These are phyloP conservation scores for Rhizomucor miehei DNA, from an alignment of 371 early-diverging fungal genomes.

Conservation along the genomic window DNA sequence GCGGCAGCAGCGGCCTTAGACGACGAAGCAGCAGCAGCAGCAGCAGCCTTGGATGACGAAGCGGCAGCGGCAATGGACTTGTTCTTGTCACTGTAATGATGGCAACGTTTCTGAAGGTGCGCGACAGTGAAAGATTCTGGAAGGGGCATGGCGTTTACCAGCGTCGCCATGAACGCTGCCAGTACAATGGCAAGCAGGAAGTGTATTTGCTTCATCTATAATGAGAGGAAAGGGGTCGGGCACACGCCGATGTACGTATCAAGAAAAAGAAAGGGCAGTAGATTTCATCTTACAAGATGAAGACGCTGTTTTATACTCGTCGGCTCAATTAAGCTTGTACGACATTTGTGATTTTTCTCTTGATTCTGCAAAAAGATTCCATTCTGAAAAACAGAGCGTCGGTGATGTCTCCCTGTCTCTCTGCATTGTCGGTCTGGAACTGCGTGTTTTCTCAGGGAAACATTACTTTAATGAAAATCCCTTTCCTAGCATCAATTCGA, in stretches of 20 bases:
- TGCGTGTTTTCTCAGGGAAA: too few relatives aligned
- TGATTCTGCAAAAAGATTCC: not conserved
- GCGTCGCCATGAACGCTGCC: constrained; percentile 16
- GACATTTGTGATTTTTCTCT: constrained; percentile 9
- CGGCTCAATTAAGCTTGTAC: constrained; percentile 16
- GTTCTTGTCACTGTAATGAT: constrained; percentile 2
- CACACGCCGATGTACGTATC: not conserved
- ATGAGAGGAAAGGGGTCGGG: constrained; percentile 9
- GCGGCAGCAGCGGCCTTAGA: constrained; percentile 2
- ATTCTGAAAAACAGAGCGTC: not conserved
- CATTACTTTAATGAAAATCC: too few relatives aligned
- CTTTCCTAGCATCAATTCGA: too few relatives aligned
- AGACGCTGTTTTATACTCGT: constrained; percentile 1
- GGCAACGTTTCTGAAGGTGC: constrained; percentile 6
- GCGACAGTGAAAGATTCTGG: constrained; percentile 14
- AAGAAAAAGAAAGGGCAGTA: not conserved
- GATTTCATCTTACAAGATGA: not conserved
- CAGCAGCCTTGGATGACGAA: not conserved
- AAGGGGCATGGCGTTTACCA: constrained; percentile 17
- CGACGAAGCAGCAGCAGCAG: constrained; percentile 5
- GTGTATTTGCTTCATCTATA: constrained; percentile 7
- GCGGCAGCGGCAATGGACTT: too few relatives aligned
- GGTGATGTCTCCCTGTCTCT: not conserved
- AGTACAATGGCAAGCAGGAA: constrained; percentile 10
- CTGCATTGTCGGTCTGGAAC: not conserved